Conservation (phyloP, 2,329 filamentous ascomycete species). For the Fusarium setosum region DNA sequence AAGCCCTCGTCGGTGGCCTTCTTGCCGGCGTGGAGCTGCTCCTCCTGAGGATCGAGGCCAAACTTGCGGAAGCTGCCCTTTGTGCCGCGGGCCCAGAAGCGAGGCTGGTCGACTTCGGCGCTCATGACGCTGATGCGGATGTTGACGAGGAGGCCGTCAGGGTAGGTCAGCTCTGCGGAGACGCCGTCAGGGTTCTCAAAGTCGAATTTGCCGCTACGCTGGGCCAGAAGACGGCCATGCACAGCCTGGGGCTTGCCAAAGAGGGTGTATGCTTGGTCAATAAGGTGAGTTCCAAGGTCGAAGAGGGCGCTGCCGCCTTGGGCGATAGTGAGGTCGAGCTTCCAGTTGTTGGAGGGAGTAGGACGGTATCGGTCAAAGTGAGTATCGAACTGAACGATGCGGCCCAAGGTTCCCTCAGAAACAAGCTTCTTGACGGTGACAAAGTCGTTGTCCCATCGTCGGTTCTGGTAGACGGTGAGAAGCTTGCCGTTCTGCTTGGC, state of each 20-base stretch:
- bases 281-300: constrained; percentile 80
- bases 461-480: constrained; percentile 80
- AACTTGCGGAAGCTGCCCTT: constrained; percentile 81
- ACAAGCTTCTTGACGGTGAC: constrained; percentile 74
- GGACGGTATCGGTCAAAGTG: constrained; percentile 83
- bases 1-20: constrained; percentile 72
- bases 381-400: constrained; percentile 81
- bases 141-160: constrained; percentile 71
- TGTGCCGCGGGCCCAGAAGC: constrained; percentile 82
- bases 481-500: constrained; percentile 63
- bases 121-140: constrained; percentile 77
- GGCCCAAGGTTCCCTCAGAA: constrained; percentile 69
- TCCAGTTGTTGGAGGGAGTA: constrained; percentile 72
- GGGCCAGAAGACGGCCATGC: constrained; percentile 75
- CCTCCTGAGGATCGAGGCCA: constrained; percentile 79
- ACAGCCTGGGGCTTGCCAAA: constrained; percentile 77
- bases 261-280: constrained; percentile 78
- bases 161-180: constrained; percentile 75
- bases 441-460: constrained; percentile 83
- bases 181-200: constrained; percentile 67
- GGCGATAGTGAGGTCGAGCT: constrained; percentile 67
- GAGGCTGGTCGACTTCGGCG: constrained; percentile 74
- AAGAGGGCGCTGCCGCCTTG: constrained; percentile 77
- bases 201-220: constrained; percentile 63
- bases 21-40: constrained; percentile 74